Conservation (phyloP, 192 early-diverging fungal genomes). For the Dissophora ornata region DNA sequence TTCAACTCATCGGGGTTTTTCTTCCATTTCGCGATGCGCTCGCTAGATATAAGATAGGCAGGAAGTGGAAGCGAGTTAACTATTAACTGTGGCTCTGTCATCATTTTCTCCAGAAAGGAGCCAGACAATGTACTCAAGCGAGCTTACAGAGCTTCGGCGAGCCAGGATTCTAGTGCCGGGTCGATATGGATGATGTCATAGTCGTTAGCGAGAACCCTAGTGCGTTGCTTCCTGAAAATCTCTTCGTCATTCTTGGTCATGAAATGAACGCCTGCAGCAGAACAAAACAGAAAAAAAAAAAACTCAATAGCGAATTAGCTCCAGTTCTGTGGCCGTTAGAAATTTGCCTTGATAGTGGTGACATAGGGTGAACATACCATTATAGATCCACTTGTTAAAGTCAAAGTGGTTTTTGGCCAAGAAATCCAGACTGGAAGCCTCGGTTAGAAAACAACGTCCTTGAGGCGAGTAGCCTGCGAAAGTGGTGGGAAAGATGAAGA, state of each 20-base stretch:
- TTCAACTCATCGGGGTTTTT: slow-evolving; percentile 7
- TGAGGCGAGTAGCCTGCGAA: slow-evolving; percentile 55
- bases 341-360: too few species aligned
- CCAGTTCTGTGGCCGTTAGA: too few species aligned
- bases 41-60: slow-evolving; percentile 7
- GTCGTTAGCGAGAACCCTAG: slow-evolving; percentile 23
- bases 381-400: slow-evolving; percentile 88
- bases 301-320: too few species aligned
- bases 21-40: slow-evolving; percentile 28
- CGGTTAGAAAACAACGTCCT: slow-evolving; percentile 61
- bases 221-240: slow-evolving; percentile 12
- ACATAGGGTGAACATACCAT: slow-evolving; percentile 68
- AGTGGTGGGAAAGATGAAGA: slow-evolving; percentile 85
- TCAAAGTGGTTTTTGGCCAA: slow-evolving; percentile 82
- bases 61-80: too few species aligned
- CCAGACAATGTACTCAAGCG: too few species aligned
- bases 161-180: background rate
- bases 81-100: too few species aligned
- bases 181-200: slow-evolving; percentile 16
- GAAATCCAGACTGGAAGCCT: slow-evolving; percentile 76
- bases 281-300: background rate
- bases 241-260: slow-evolving; percentile 36
- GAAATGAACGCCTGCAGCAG: slow-evolving; percentile 26
- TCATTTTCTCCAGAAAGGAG: too few species aligned
- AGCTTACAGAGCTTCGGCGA: slow-evolving; percentile 33